phyloP scores from a whole-genome alignment of 495 filamentous ascomycete genomes.

The Trichoderma erinaceum region DNA sequence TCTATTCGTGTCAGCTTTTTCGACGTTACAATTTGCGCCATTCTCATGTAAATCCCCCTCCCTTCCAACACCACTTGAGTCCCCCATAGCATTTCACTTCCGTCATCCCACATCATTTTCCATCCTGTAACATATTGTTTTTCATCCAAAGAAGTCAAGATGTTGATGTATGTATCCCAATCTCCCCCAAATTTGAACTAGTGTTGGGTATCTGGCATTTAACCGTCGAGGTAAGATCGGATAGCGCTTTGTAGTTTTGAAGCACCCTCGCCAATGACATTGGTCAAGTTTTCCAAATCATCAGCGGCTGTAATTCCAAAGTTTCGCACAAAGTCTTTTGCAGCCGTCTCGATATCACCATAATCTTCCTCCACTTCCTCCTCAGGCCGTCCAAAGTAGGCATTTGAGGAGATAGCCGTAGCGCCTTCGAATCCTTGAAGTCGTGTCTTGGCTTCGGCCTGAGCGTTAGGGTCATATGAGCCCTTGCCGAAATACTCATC shows the following conservation, averaged over 20 bases:
- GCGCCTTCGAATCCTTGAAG: slow-evolving; percentile 91
- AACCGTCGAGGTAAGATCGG: slow-evolving; percentile 63
- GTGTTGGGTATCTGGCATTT: not conserved
- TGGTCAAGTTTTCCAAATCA: slow-evolving; percentile 83
- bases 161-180: not conserved
- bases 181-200: not conserved
- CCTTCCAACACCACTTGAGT: slow-evolving; percentile 1
- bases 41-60: slow-evolving; percentile 1
- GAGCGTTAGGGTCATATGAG: slow-evolving; percentile 68
- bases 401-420: slow-evolving; percentile 85
- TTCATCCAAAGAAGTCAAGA: not conserved
- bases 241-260: slow-evolving; percentile 82
- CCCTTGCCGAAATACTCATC: slow-evolving; percentile 97
- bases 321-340: slow-evolving; percentile 87
- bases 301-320: slow-evolving; percentile 94
- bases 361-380: slow-evolving; percentile 66
- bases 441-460: slow-evolving; percentile 78
- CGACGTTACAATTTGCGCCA: slow-evolving; percentile 9
- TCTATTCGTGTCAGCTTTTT: slow-evolving; percentile 5
- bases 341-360: slow-evolving; percentile 82
- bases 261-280: slow-evolving; percentile 78
- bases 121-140: not conserved
- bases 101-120: not conserved
- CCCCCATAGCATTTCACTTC: not conserved
- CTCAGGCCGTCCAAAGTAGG: slow-evolving; percentile 87